Percentiles rank a stretch among this genome's conserved stretches.
Conservation (phyloP, 176 grass and related monocot genomes). For the Rhynchospora breviuscula region DNA sequence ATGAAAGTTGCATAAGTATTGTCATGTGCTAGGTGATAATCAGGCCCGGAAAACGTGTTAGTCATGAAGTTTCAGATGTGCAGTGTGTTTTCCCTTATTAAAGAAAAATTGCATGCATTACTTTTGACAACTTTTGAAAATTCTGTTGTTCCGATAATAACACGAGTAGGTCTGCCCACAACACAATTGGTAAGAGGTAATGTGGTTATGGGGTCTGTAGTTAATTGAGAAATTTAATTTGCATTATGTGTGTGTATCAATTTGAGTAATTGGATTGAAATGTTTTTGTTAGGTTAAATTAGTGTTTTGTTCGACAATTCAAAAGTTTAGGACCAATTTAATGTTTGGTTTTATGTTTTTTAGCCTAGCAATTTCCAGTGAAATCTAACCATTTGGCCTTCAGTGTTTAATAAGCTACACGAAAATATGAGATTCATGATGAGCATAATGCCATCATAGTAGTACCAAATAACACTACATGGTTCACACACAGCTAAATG, state of each 20-base stretch:
- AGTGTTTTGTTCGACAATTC: too few relatives aligned
- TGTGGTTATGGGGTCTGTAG: too few relatives aligned
- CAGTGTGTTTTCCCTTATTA: not conserved
- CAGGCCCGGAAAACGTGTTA: not conserved
- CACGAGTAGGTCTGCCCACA: not conserved
- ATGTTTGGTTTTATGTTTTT: not conserved
- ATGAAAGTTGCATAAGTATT: not conserved
- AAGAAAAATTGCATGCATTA: not conserved
- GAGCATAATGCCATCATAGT: not conserved
- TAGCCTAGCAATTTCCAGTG: not conserved
- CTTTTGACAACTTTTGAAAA: not conserved
- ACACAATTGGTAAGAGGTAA: too few relatives aligned
- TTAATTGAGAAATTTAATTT: too few relatives aligned
- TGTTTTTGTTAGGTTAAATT: too few relatives aligned
- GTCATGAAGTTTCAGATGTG: not conserved
- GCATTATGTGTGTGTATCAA: too few relatives aligned
- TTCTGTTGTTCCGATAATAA: not conserved
- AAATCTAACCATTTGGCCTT: not conserved
- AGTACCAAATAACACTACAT: not conserved
- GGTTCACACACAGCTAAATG: not conserved
- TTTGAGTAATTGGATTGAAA: too few relatives aligned
- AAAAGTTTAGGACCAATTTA: not conserved
- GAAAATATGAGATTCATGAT: not conserved
- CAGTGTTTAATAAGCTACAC: not conserved
- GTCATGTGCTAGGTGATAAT: not conserved